Conservation (phyloP, 1,284 basidiomycete species). For the Wallemia mellicola region DNA sequence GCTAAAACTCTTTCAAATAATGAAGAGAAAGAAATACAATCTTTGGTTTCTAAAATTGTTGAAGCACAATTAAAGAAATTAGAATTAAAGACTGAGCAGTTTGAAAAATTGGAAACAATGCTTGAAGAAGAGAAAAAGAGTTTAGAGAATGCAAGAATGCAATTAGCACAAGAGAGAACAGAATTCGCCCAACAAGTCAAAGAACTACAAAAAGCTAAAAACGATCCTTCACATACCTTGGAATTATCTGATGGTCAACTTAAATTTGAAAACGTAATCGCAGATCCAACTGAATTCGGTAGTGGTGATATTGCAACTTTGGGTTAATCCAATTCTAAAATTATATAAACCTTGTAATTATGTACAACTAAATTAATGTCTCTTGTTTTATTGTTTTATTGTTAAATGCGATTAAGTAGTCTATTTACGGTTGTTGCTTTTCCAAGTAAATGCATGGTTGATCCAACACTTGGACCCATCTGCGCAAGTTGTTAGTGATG, state of each 20-base stretch:
- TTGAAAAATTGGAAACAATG: constrained; percentile 64
- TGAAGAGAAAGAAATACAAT: constrained; percentile 52
- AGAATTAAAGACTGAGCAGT: constrained; percentile 70
- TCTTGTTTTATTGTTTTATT: neutral
- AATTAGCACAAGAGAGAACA: constrained; percentile 10
- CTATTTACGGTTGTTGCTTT: constrained; percentile 7
- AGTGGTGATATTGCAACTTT: neutral
- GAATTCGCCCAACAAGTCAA: constrained; percentile 7
- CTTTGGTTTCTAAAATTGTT: constrained; percentile 54
- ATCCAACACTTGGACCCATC: constrained; percentile 23
- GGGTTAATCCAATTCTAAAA: neutral
- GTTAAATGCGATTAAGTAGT: neutral
- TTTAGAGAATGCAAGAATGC: constrained; percentile 24
- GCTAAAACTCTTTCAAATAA: constrained; percentile 52
- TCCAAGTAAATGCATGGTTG: constrained; percentile 21
- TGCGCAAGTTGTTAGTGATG: constrained; percentile 6
- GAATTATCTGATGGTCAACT: neutral
- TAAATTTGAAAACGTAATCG: neutral
- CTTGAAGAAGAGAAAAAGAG: constrained; percentile 54
- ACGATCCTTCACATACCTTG: neutral
- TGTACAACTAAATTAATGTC: neutral
- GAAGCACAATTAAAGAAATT: constrained; percentile 75
- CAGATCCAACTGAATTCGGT: neutral
- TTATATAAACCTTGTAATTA: neutral
- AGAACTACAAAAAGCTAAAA: constrained; percentile 1